A percentile compares a stretch with the other conserved stretches of the same genome.
Conservation (phyloP, 257 asterid species). For the Apocynum venetum region DNA sequence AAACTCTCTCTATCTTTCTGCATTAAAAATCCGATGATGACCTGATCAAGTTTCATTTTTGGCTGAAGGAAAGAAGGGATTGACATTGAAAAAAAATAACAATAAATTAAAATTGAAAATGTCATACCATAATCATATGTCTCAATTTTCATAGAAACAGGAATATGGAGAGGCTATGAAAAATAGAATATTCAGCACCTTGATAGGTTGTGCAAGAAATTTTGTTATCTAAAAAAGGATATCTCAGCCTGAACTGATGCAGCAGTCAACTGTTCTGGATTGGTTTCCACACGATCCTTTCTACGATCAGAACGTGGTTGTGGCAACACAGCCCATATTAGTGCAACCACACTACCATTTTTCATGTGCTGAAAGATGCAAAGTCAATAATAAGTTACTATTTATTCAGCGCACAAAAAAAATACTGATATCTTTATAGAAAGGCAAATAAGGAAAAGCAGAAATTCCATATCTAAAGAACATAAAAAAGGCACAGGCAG, state of each 20-base stretch:
- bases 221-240: conserved; percentile 46
- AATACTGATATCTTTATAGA: not conserved
- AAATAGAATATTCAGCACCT: not conserved
- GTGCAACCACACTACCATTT: conserved; percentile 67
- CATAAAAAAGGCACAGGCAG: not conserved
- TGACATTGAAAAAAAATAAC: not conserved
- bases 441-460: not conserved
- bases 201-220: conserved; percentile 10
- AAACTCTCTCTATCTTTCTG: not conserved
- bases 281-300: conserved; percentile 97
- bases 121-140: not conserved
- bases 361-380: conserved; percentile 54
- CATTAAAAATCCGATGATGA: not conserved
- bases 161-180: not conserved
- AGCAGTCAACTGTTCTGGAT: conserved; percentile 98
- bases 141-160: not conserved
- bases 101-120: not conserved
- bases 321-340: conserved; percentile 97
- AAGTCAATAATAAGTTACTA: conserved; percentile 14
- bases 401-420: not conserved
- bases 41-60: not conserved
- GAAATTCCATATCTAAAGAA: conserved; percentile 4
- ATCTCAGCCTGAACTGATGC: conserved; percentile 96
- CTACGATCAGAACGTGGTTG: conserved; percentile 95
- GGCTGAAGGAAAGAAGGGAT: not conserved